Evolutionary conservation across 768 basidiomycete species (phyloP), one percentile per base, ranked within the genome.

Genomic region (Amyloporia xantha): DNA sequence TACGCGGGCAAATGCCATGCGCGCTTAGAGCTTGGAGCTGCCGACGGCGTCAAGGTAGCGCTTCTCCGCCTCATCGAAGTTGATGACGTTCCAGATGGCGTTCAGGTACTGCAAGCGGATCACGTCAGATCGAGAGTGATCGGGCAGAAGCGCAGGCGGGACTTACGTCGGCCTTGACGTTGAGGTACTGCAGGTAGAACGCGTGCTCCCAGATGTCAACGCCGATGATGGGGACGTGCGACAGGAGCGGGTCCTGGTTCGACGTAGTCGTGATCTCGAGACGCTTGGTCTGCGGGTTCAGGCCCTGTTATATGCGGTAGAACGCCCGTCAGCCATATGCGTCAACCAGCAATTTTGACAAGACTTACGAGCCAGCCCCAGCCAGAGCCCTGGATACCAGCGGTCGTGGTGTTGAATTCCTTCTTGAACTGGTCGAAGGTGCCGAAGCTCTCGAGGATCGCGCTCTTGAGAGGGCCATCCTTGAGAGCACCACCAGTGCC

Each of bases 131-230:
- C 25, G 13, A 25, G 13, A 12, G 12, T 26, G 27, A 13, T 35
- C 28, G 15, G 51, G 48, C 6, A 13, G 25, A 39, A 49, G 49
- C 17, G 30, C 20, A 43, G 37, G 38, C 30, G 24, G 35, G 6
- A 78, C 92, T 66, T 62, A 94, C 92, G 59, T 95, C 88, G 50
- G 69, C 81, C 78, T 95, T 95, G 64, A 91, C 91, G 70, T 95
- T 96, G 68, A 86, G 79, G 72, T 97, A 97, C 67, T 97, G 91
- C 59, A 95, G 79, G 73, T 95, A 97, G 75, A 92, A 91, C 45
- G 91, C 90, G 62, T 94, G 92, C 70, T 95, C 91, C 92, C 92
- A 95, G 62, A 94, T 82, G 56, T 94, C 92, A 58, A 96, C 84
- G 38, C 92, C 91, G 58, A 94, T 87, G 71, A 96, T 77, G 47